phyloP scores from a whole-genome alignment of 2,329 filamentous ascomycete genomes.

The Stachybotrys chlorohalonatus region DNA sequence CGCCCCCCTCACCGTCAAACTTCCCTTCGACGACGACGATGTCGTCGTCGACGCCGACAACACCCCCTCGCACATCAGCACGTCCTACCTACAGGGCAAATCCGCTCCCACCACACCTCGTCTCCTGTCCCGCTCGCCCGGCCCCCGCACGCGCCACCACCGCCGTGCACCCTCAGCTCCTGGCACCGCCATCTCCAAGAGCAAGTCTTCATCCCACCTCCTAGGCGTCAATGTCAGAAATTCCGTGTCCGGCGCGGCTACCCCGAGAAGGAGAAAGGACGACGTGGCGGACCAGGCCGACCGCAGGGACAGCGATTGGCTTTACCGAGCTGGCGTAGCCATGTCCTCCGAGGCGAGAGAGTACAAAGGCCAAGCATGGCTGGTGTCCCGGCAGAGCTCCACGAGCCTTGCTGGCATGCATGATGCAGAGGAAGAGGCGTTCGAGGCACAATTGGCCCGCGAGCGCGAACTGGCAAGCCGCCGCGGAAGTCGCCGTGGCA shows the following conservation, averaged over 20 bases:
- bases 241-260: constrained; percentile 19
- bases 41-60: constrained; percentile 28
- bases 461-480: constrained; percentile 41
- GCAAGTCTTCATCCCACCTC: constrained; percentile 54
- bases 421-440: constrained; percentile 42
- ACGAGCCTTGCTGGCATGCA: constrained; percentile 47
- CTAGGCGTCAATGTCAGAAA: constrained; percentile 14
- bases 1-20: constrained; percentile 53
- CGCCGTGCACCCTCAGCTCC: constrained; percentile 30
- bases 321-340: constrained; percentile 52
- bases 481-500: constrained; percentile 38
- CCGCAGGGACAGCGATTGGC: constrained; percentile 51
- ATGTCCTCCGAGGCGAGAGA: constrained; percentile 55
- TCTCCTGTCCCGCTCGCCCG: constrained; percentile 49
- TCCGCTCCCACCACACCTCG: constrained; percentile 57
- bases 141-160: constrained; percentile 36
- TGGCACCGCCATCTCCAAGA: constrained; percentile 39
- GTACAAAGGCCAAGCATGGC: constrained; percentile 61
- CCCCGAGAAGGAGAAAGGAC: constrained; percentile 24
- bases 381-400: constrained; percentile 55
- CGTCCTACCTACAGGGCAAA: constrained; percentile 51
- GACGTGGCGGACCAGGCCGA: constrained; percentile 22
- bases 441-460: constrained; percentile 40
- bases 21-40: constrained; percentile 48
- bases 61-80: constrained; percentile 17